Base-by-base conservation (phyloP, 2,329 filamentous ascomycete genomes). In the Trematosphaeria pertusa region DNA sequence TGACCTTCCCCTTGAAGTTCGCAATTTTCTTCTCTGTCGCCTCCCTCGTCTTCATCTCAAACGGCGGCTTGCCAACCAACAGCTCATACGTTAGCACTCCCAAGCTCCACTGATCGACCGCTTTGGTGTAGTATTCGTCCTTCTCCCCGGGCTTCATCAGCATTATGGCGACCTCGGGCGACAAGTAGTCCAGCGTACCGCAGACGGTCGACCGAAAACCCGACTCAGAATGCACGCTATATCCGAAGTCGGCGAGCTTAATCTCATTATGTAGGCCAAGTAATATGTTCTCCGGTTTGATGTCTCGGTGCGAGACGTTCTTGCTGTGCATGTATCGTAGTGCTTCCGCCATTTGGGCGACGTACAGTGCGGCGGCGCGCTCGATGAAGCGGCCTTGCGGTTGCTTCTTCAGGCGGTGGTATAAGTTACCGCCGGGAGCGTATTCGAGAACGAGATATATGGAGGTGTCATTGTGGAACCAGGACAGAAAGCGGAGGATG, bases 51-150 rank as follows among this genome's bases (percentile, higher is more conserved):
- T 89, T 91, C 67, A 96, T 91, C 73, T 97, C 92, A 65, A 97
- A 97, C 1, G 92, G 93, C 12, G 92, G 91, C 76, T 95, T 90
- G 48, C 92, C 92, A 28, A 94, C 89, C 48, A 97, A 76, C 64
- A 97, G 96, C 73, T 97, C 93, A 65, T 97, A 97, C 4, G 87
- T 93, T 71, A 97, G 74, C 12, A 97, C 91, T n/a, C 92, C 92
- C 60, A 97, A 76, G 64, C 88, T 92, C 92, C 92, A 97, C 48
- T 96, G 76, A 70, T 97, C 92, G 17, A 97, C 88, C 75, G 96
- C 96, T 69, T 96, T 91, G 50, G 84, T 89, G 72, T 97, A 96
- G 65, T 81, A 92, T 73, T 92, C 93, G 62, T 91, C 87, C 3
- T 84, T 82, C 73, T 88, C 89, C 1, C 50, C 54, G 2, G 54